Evolutionary conservation across 257 asterid genomes (phyloP).

Genomic region (Perilla frutescens): DNA sequence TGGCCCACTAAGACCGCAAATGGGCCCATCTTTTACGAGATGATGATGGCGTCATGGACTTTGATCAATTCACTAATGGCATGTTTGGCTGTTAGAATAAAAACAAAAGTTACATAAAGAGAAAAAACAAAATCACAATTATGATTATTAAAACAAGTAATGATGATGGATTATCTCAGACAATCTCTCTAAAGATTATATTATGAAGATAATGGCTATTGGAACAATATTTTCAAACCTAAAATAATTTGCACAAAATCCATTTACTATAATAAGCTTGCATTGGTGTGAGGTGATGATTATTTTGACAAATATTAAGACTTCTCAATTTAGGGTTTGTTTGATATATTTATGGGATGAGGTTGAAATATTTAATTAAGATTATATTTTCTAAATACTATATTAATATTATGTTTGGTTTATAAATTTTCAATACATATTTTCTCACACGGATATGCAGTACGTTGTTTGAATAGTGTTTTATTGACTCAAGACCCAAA

Average conservation of each 20-base stretch:
- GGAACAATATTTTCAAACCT: conserved; percentile 35
- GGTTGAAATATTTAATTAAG: no score
- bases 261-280: conserved; percentile 15
- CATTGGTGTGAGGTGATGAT: neutral
- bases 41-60: conserved; percentile 48
- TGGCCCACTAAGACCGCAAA: conserved; percentile 50
- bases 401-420: no score
- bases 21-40: conserved; percentile 47
- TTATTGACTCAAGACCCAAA: no score
- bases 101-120: conserved; percentile 20
- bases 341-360: no score
- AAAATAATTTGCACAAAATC: conserved; percentile 37
- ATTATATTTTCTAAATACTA: no score
- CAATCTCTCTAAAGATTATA: conserved; percentile 31
- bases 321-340: no score
- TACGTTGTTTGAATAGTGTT: no score
- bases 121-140: conserved; percentile 5
- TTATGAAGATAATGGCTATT: conserved; percentile 27
- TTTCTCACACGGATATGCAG: no score
- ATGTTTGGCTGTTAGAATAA: conserved; percentile 30
- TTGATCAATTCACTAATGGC: conserved; percentile 2
- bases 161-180: conserved; percentile 36
- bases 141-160: conserved; percentile 33
- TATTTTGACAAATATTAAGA: conserved; percentile 10
- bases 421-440: no score